These are phyloP conservation scores for Apiospora malaysiana DNA, from an alignment of 2,329 filamentous ascomycete genomes.

Conservation along the genomic window DNA sequence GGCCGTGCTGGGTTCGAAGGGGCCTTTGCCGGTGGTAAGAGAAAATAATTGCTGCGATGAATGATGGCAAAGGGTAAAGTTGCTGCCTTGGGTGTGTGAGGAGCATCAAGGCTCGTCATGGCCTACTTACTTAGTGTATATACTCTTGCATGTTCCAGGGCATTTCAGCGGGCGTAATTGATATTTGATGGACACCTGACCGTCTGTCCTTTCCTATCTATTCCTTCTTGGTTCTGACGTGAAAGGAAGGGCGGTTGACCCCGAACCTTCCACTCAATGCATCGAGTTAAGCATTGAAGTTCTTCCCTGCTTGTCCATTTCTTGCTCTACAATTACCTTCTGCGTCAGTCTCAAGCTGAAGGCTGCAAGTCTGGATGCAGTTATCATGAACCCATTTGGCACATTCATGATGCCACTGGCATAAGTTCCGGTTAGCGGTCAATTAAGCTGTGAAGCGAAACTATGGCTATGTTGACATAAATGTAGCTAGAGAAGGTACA, in stretches of 20 bases:
- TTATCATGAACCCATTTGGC: too few species aligned
- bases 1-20: conserved; percentile 68
- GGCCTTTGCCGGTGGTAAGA: conserved; percentile 61
- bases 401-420: too few species aligned
- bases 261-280: not conserved
- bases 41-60: conserved; percentile 10
- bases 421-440: too few species aligned
- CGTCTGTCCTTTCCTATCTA: not conserved
- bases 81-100: conserved; percentile 16
- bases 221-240: not conserved
- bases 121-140: conserved; percentile 14
- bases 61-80: conserved; percentile 4
- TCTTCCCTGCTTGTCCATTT: not conserved
- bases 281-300: not conserved
- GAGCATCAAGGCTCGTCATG: not conserved
- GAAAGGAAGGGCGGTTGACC: not conserved
- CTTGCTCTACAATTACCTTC: too few species aligned
- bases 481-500: too few species aligned
- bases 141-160: conserved; percentile 19
- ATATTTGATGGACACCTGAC: conserved; percentile 10
- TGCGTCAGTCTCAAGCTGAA: too few species aligned
- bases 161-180: conserved; percentile 18
- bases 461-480: too few species aligned
- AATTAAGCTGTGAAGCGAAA: too few species aligned
- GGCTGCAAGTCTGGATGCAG: too few species aligned